These are phyloP conservation scores for Arxiozyma telluris DNA, from an alignment of 1,139 yeast species.

Conservation along the genomic window DNA sequence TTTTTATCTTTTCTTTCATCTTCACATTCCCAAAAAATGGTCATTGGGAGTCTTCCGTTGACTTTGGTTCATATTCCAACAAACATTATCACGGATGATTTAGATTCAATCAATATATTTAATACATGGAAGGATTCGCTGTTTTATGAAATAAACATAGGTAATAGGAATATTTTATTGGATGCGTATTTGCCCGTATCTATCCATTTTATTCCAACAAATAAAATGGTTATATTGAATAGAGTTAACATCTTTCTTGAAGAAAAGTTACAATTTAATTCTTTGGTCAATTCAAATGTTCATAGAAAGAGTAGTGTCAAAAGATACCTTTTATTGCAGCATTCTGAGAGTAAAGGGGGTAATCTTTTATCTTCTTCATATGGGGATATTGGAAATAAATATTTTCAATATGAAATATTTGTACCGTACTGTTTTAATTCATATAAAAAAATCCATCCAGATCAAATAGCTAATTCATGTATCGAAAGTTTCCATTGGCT, in stretches of 20 bases:
- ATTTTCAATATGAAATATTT: constrained; percentile 72
- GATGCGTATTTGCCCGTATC: constrained; percentile 78
- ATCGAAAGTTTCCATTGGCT: constrained; percentile 92
- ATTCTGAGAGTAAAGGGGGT: constrained; percentile 34
- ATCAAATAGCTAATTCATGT: constrained; percentile 49
- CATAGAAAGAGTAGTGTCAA: constrained; percentile 82
- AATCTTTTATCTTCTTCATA: constrained; percentile 33
- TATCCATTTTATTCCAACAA: constrained; percentile 73
- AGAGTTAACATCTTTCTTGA: constrained; percentile 75
- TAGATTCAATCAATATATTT: constrained; percentile 82
- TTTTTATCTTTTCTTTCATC: not conserved
- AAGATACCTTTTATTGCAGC: constrained; percentile 69
- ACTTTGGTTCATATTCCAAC: constrained; percentile 25
- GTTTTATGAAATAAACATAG: constrained; percentile 78
- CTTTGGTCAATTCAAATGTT: constrained; percentile 67
- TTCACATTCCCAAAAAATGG: constrained; percentile 33
- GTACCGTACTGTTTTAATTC: constrained; percentile 90
- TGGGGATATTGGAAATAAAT: constrained; percentile 40
- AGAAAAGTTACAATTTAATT: constrained; percentile 79
- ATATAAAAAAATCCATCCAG: constrained; percentile 46
- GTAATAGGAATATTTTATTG: constrained; percentile 73
- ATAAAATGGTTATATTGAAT: constrained; percentile 67
- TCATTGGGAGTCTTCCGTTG: constrained; percentile 25
- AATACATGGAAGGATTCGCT: constrained; percentile 90
- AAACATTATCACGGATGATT: constrained; percentile 69